These are phyloP conservation scores for Fusarium anthophilum DNA, from an alignment of 2,329 filamentous ascomycete species.

Conservation along the genomic window DNA sequence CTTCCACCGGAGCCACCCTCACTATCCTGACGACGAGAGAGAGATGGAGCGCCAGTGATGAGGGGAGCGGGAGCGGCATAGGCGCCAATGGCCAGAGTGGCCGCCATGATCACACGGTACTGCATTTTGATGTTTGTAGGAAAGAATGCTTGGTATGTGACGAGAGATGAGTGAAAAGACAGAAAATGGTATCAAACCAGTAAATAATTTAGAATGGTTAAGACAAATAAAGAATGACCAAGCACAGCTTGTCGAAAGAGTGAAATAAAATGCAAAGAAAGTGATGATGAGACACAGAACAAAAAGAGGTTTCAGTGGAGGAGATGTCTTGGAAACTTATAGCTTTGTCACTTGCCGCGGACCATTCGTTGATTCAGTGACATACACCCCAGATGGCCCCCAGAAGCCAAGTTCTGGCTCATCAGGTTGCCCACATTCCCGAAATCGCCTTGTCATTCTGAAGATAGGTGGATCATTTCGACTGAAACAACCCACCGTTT, in stretches of 20 bases:
- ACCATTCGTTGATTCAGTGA: slow-evolving; percentile 11
- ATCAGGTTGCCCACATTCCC: not conserved
- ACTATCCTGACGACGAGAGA: slow-evolving; percentile 33
- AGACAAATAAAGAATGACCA: slow-evolving; percentile 32
- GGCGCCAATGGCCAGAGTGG: slow-evolving; percentile 37
- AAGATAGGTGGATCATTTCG: not conserved
- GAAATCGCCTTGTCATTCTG: not conserved
- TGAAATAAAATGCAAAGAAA: slow-evolving; percentile 28
- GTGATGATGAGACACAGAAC: slow-evolving; percentile 28
- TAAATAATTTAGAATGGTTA: slow-evolving; percentile 17
- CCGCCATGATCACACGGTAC: slow-evolving; percentile 41
- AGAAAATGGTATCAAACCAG: slow-evolving; percentile 36
- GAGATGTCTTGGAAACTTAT: slow-evolving; percentile 21
- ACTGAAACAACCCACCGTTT: slow-evolving; percentile 30
- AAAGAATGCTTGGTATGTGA: not conserved
- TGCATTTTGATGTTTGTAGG: slow-evolving; percentile 36
- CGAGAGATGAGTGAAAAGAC: not conserved
- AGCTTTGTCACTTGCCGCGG: slow-evolving; percentile 13
- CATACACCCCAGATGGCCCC: slow-evolving; percentile 1
- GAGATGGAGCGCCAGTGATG: slow-evolving; percentile 31
- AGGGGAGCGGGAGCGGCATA: slow-evolving; percentile 34
- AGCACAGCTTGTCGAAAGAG: slow-evolving; percentile 43
- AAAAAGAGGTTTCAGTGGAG: not conserved
- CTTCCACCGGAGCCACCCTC: not conserved
- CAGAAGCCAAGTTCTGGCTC: not conserved